Conservation (phyloP, 2,329 filamentous ascomycete species). For the Pseudocercospora eumusae region DNA sequence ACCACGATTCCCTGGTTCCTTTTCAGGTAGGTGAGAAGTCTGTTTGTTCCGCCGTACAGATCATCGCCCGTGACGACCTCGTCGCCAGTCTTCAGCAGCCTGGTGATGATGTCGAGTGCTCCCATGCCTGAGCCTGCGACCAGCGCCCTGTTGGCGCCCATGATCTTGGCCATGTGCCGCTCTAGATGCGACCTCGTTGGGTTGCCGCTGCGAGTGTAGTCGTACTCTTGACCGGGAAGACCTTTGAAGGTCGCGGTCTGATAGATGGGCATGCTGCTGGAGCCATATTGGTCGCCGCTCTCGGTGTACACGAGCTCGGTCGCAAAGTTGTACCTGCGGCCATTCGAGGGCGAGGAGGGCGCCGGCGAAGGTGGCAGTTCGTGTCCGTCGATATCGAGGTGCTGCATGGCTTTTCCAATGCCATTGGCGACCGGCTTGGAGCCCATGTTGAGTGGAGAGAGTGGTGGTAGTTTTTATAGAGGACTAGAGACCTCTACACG, state of each 20-base stretch:
- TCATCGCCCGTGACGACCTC: slow-evolving; percentile 98
- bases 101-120: slow-evolving; percentile 91
- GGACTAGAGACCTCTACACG: slow-evolving; percentile 39
- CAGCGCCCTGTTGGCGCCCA: slow-evolving; percentile 88
- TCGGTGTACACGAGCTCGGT: slow-evolving; percentile 98
- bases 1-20: slow-evolving; percentile 89
- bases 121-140: slow-evolving; percentile 98
- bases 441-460: slow-evolving; percentile 32
- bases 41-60: slow-evolving; percentile 92
- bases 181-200: slow-evolving; percentile 95
- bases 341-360: slow-evolving; percentile 83
- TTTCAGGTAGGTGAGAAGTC: slow-evolving; percentile 87
- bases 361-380: slow-evolving; percentile 87
- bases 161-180: slow-evolving; percentile 96
- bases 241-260: slow-evolving; percentile 99
- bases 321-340: slow-evolving; percentile 86
- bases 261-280: slow-evolving; percentile 95
- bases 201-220: slow-evolving; percentile 97
- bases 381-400: slow-evolving; percentile 79
- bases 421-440: slow-evolving; percentile 35
- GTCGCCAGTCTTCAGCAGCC: slow-evolving; percentile 85
- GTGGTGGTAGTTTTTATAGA: slow-evolving; percentile 37
- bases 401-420: slow-evolving; percentile 45
- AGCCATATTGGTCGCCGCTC: slow-evolving; percentile 92
- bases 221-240: slow-evolving; percentile 78